Evolutionary conservation across 257 asterid genomes (phyloP), one percentile per base, ranked within the genome.

Genomic region (Solanum habrochaites): DNA sequence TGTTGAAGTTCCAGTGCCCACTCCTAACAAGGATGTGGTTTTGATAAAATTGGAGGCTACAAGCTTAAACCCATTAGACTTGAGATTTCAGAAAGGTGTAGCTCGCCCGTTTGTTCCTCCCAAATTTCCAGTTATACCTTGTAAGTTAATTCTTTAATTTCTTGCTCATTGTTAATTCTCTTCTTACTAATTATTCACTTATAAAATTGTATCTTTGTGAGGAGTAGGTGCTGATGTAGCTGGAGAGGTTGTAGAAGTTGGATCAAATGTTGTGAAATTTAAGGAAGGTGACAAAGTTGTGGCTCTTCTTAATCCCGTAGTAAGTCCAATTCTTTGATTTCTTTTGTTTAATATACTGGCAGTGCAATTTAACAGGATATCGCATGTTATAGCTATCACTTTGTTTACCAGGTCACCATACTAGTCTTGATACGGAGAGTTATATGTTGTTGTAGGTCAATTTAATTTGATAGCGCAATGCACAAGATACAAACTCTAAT

Each of bases 41-140:
- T 82, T 95, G 90, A 86, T 95, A 35, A 95, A 92, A 81, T 52
- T 94, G 92, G 97, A 94, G 86, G 98, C 98, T 1, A 82, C 90
- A 31, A 93, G 95, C 83, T 69, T 95, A 64, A 95, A 95, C 86
- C 95, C 96, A 3, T 45, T 94, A 72, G 98, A 95, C 56, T 90
- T 93, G 93, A 93, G 89, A 83, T 83, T 90, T 23, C 90, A 94
- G 91, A 93, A 93, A 64, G 98, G 99, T 87, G 6, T 85, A 85
- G 31, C 89, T 14, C 91, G 93, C 47, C 96, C 94, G 71, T 4
- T 94, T 20, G 29, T 92, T 56, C 92, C 96, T 11, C 84, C 87
- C 80, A 90, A 87, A 82, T 93, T 93, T 89, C 97, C 92, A 31
- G 39, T 86, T 8, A 89, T 93, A 49, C 98, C 97, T 1, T 87